These are phyloP conservation scores for Pseudohalonectria lignicola DNA, from an alignment of 2,329 filamentous ascomycete species.

Conservation along the genomic window DNA sequence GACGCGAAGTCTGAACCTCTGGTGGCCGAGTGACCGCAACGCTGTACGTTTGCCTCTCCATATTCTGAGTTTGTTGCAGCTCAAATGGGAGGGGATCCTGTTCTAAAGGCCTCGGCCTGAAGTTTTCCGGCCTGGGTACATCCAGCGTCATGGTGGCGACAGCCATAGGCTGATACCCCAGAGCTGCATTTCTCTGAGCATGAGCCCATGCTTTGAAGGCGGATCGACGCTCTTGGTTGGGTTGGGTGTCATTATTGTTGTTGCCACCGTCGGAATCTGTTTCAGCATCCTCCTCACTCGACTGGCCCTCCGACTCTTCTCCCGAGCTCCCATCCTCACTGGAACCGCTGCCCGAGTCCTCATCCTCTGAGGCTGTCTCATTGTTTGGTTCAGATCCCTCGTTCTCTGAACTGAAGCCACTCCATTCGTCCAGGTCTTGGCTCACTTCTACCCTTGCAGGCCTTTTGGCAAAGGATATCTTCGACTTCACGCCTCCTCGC, in stretches of 20 bases:
- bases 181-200: constrained; percentile 54
- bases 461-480: constrained; percentile 34
- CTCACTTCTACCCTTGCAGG: constrained; percentile 23
- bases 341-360: constrained; percentile 12
- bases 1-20: constrained; percentile 66
- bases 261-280: constrained; percentile 15
- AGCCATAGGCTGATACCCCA: constrained; percentile 48
- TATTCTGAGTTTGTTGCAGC: constrained; percentile 48
- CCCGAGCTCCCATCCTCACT: constrained; percentile 19
- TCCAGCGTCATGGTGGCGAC: constrained; percentile 29
- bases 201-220: constrained; percentile 89
- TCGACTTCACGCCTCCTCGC: constrained; percentile 49
- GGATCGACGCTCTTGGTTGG: constrained; percentile 27
- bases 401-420: constrained; percentile 44
- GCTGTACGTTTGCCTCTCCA: constrained; percentile 62
- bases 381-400: constrained; percentile 13
- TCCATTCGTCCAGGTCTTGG: constrained; percentile 42
- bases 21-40: constrained; percentile 59
- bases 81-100: constrained; percentile 61
- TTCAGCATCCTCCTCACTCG: constrained; percentile 10
- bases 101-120: constrained; percentile 56
- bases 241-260: constrained; percentile 11
- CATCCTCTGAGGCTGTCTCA: constrained; percentile 10
- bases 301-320: constrained; percentile 12
- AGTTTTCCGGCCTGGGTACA: constrained; percentile 48